Conservation (phyloP, 805 yeast genomes). For the Candida methanosorbosa region DNA sequence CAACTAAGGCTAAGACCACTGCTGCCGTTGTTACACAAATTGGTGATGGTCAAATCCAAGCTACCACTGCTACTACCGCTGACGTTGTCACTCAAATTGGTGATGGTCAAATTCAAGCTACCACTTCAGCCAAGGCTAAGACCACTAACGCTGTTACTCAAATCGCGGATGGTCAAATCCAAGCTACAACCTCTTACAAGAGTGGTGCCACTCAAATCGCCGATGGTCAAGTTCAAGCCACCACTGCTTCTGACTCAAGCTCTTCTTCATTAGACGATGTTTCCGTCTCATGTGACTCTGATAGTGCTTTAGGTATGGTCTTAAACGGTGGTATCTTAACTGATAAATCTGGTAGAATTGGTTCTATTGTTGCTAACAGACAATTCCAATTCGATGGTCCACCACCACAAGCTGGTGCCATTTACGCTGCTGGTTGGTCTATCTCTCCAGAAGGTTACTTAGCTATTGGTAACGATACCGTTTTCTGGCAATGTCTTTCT, state of each 20-base stretch:
- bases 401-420: conserved; percentile 53
- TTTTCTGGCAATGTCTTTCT: conserved; percentile 46
- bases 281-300: conserved; percentile 24
- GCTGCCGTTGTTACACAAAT: conserved; percentile 40
- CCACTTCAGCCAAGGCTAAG: conserved; percentile 26
- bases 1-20: conserved; percentile 25
- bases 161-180: conserved; percentile 35
- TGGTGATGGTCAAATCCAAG: conserved; percentile 52
- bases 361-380: conserved; percentile 53
- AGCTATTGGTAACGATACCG: conserved; percentile 38
- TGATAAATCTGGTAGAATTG: conserved; percentile 42
- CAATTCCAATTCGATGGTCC: conserved; percentile 64
- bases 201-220: conserved; percentile 14
- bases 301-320: conserved; percentile 33
- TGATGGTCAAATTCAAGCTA: conserved; percentile 24
- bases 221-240: conserved; percentile 16
- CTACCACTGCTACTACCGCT: conserved; percentile 28
- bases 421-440: conserved; percentile 45
- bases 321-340: conserved; percentile 33
- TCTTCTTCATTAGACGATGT: conserved; percentile 18
- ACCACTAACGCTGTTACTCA: conserved; percentile 26
- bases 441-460: conserved; percentile 35
- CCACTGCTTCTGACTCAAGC: conserved; percentile 8
- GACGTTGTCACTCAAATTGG: conserved; percentile 33
- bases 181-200: conserved; percentile 29